phyloP scores from a whole-genome alignment of 345 rosid genomes.

The Hypericum androsaemum region DNA sequence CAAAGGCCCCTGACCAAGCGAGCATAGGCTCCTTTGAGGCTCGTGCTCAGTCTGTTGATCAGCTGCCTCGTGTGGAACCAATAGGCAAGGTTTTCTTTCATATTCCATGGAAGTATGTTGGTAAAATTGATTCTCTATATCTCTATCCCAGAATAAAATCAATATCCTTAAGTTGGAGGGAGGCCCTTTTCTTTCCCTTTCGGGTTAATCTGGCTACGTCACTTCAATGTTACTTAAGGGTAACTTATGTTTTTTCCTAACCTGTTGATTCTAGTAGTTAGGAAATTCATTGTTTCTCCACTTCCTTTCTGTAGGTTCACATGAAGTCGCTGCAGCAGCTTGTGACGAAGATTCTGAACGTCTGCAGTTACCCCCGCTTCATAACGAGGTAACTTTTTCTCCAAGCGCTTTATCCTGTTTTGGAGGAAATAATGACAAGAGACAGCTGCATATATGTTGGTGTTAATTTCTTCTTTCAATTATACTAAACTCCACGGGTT shows the following conservation, averaged over 20 bases:
- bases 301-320: slow-evolving; percentile 36
- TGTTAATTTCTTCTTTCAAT: neutral
- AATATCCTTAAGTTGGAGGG: no score
- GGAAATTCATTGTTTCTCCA: no score
- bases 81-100: no score
- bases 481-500: neutral
- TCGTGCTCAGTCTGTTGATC: no score
- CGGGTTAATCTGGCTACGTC: neutral
- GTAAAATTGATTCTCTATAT: no score
- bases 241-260: slow-evolving; percentile 7
- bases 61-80: no score
- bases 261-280: no score
- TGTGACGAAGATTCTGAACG: slow-evolving; percentile 48
- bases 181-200: neutral
- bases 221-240: neutral
- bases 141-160: no score
- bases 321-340: slow-evolving; percentile 46
- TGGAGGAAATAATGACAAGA: neutral
- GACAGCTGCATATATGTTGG: neutral
- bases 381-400: slow-evolving; percentile 43
- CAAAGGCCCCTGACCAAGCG: no score
- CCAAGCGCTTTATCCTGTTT: neutral
- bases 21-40: no score
- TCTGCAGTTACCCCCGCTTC: slow-evolving; percentile 34
- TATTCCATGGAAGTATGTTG: no score